A percentile compares a stretch with the other conserved stretches of the same genome.
Conservation (phyloP, 75 land plant genomes). For the Selaginella tamariscina region DNA sequence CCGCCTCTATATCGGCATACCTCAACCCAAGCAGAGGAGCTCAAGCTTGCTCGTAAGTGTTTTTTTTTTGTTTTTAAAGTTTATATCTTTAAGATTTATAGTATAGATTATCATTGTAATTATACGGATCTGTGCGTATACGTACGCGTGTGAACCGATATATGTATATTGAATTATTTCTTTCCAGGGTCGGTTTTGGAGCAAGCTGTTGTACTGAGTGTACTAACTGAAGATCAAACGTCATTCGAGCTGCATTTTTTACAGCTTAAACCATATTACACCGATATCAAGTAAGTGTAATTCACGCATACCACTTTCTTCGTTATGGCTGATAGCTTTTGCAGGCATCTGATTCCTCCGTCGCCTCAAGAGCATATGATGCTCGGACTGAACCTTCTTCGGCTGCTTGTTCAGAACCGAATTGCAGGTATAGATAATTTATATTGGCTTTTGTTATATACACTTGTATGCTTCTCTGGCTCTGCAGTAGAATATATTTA, state of each 20-base stretch:
- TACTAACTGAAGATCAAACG: conserved; percentile 77
- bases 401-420: conserved; percentile 85
- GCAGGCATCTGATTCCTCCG: conserved; percentile 37
- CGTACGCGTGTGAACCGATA: not conserved
- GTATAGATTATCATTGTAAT: too few species aligned
- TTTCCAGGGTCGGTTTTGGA: conserved; percentile 76
- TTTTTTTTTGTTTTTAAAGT: not conserved
- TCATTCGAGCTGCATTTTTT: conserved; percentile 92
- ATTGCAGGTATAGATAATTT: conserved; percentile 82
- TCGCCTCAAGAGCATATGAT: conserved; percentile 71
- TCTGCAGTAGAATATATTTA: too few species aligned
- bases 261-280: conserved; percentile 89
- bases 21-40: conserved; percentile 45
- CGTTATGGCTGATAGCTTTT: not conserved
- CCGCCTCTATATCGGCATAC: conserved; percentile 52
- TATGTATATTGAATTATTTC: not conserved
- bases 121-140: too few species aligned
- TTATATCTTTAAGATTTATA: not conserved
- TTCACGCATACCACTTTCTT: not conserved
- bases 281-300: conserved; percentile 49
- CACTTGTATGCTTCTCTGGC: not conserved
- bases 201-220: conserved; percentile 89
- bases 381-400: conserved; percentile 76
- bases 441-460: not conserved
- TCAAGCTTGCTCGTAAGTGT: conserved; percentile 57